Base-by-base conservation (phyloP, 139 green algal genomes). In the Desmodesmus armatus region DNA sequence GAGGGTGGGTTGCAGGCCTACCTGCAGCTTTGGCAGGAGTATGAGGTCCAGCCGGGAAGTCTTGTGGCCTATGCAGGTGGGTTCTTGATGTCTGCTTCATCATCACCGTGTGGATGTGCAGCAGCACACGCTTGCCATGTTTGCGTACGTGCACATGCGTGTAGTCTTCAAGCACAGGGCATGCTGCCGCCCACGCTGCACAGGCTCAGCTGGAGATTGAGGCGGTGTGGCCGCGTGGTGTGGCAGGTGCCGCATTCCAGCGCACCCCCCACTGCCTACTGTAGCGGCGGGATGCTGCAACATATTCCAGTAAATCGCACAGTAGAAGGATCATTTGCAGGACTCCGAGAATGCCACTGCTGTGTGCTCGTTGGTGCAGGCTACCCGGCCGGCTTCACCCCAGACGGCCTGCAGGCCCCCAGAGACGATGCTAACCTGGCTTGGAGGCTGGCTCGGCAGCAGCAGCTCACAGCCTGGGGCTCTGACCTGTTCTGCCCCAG, bases 1-100 rank as follows among this genome's bases (percentile, higher is more conserved):
- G 80, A 94, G 5, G 80, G 73, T 31, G 91, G 88, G 27, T 84
- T 94, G 40, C 25, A 60, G 17, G 49, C 58, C 25, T 95, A 90
- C 82, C 35, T 62, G 39, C 19, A 79, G 19, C 90, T 95, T 53
- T 96, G 89, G 89, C n/a, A 60, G 44, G 53, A 87, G 70, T 96
- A 92, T 85, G 87, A 89, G 63, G 70, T 92, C 3, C 41, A 35
- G 49, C 43, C 39, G 0, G 65, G 62, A 9, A 51, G 39, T 6
- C 60, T 43, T 17, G 80, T 71, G 11, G 85, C 87, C 0, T 49
- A 60, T 3, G 89, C 89, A 60, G 89, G 87, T 84, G 55, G 51
- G 51, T 62, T 62, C 1, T 62, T 62, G 17, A 62, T 17, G 51
- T 27, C n/a, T n/a, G n/a, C n/a, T n/a, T n/a, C n/a, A n/a, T n/a